A percentile compares a stretch with the other conserved stretches of the same genome.
phyloP scores from a whole-genome alignment of 768 basidiomycete species.

The Atractiella rhizophila region DNA sequence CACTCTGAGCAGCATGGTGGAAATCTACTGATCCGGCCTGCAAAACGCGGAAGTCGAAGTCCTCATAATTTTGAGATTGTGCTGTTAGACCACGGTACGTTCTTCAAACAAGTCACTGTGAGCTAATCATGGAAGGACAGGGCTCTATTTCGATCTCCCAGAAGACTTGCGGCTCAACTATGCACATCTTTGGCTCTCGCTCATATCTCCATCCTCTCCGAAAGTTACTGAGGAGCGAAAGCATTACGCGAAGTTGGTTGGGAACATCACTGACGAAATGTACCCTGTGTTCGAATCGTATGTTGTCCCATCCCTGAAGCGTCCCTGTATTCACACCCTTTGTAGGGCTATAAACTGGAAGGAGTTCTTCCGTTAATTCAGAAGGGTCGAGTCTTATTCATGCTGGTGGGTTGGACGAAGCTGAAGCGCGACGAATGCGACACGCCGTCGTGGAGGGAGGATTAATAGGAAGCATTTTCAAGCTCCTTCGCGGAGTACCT shows the following conservation, averaged over 20 bases:
- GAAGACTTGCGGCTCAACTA: too few relatives aligned
- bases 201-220: slow-evolving; percentile 48
- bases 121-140: background rate
- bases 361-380: slow-evolving; percentile 38
- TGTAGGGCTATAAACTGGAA: slow-evolving; percentile 76
- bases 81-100: slow-evolving; percentile 56
- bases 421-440: slow-evolving; percentile 56
- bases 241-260: slow-evolving; percentile 71
- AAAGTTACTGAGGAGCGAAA: slow-evolving; percentile 40
- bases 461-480: slow-evolving; percentile 56
- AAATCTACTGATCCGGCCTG: slow-evolving; percentile 69
- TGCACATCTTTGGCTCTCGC: slow-evolving; percentile 45
- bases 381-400: slow-evolving; percentile 28
- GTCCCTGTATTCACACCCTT: slow-evolving; percentile 61
- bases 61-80: slow-evolving; percentile 93
- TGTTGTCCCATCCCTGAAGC: slow-evolving; percentile 5
- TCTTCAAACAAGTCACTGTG: background rate
- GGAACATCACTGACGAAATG: slow-evolving; percentile 35
- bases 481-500: slow-evolving; percentile 63
- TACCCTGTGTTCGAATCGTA: slow-evolving; percentile 65
- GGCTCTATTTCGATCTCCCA: slow-evolving; percentile 75
- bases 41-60: slow-evolving; percentile 35
- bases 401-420: slow-evolving; percentile 55
- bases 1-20: slow-evolving; percentile 31
- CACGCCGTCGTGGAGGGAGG: slow-evolving; percentile 65